Conservation (phyloP, 352 stramenopile genomes). For the Phytophthora pistaciae region DNA sequence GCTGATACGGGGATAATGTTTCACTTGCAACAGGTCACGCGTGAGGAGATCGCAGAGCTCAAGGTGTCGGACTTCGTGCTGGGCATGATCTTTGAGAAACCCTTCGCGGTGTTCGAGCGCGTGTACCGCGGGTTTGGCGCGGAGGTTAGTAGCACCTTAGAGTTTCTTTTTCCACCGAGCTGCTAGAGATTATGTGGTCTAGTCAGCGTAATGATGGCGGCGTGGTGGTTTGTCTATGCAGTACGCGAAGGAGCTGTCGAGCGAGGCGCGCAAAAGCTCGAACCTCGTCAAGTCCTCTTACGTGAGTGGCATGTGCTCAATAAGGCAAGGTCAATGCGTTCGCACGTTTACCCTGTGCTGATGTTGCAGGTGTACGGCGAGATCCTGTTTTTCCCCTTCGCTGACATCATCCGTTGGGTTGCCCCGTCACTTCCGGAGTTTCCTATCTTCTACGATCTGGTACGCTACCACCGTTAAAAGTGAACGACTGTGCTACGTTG, state of each 20-base stretch:
- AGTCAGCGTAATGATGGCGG: not conserved
- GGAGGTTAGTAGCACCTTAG: slow-evolving; percentile 46
- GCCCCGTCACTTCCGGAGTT: slow-evolving; percentile 70
- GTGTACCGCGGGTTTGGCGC: slow-evolving; percentile 71
- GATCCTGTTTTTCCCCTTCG: slow-evolving; percentile 89
- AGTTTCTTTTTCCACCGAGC: not conserved
- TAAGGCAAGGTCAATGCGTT: not conserved
- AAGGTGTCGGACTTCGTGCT: slow-evolving; percentile 85
- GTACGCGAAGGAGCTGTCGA: slow-evolving; percentile 88
- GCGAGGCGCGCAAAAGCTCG: slow-evolving; percentile 77
- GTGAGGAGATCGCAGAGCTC: slow-evolving; percentile 78
- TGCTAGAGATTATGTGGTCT: not conserved
- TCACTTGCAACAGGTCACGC: slow-evolving; percentile 46
- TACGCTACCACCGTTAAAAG: slow-evolving; percentile 26
- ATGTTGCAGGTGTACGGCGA: slow-evolving; percentile 80
- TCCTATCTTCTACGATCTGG: slow-evolving; percentile 86
- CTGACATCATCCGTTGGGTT: slow-evolving; percentile 73
- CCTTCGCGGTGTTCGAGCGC: slow-evolving; percentile 69
- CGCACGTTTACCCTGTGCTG: not conserved
- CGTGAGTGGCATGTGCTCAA: slow-evolving; percentile 40
- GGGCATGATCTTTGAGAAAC: slow-evolving; percentile 80
- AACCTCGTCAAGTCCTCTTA: slow-evolving; percentile 86
- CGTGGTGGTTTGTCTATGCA: slow-evolving; percentile 25
- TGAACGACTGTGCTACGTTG: not conserved
- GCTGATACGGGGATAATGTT: not conserved